These are phyloP conservation scores for Hymenoscyphus fructigenus DNA, from an alignment of 2,329 filamentous ascomycete genomes.

Conservation along the genomic window DNA sequence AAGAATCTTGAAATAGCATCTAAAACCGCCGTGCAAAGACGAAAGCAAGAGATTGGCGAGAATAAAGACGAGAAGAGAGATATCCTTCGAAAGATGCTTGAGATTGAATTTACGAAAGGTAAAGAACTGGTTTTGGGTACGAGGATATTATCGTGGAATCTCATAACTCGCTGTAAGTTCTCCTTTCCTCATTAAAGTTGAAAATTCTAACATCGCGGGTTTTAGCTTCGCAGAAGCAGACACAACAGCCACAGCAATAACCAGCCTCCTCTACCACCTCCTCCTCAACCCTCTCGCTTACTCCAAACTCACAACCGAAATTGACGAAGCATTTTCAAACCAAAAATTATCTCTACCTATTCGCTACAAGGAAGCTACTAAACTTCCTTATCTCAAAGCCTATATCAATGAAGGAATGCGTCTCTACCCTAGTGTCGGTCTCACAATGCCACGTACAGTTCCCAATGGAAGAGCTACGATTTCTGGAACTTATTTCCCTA, in stretches of 20 bases:
- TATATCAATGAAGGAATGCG: conserved; percentile 14
- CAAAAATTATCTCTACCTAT: too few species aligned
- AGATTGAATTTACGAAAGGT: not conserved
- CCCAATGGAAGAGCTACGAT: conserved; percentile 4
- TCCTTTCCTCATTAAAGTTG: too few species aligned
- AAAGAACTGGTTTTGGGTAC: not conserved
- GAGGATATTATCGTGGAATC: not conserved
- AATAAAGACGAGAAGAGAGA: not conserved
- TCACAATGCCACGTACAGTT: conserved; percentile 8
- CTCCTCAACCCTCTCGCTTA: not conserved
- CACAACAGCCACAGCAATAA: not conserved
- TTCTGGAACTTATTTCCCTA: too few species aligned
- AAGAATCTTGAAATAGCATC: not conserved
- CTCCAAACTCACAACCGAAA: not conserved
- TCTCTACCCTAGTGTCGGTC: conserved; percentile 6
- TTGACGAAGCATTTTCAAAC: not conserved
- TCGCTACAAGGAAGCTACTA: not conserved
- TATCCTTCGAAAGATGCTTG: not conserved
- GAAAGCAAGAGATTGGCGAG: not conserved
- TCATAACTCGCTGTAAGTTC: not conserved
- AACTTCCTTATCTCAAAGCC: conserved; percentile 15
- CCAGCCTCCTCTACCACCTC: not conserved
- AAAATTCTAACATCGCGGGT: too few species aligned
- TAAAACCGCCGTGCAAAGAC: not conserved
- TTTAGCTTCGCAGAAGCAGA: not conserved